Base-by-base conservation (phyloP, 1,284 basidiomycete species). In the Pascua sp. region DNA sequence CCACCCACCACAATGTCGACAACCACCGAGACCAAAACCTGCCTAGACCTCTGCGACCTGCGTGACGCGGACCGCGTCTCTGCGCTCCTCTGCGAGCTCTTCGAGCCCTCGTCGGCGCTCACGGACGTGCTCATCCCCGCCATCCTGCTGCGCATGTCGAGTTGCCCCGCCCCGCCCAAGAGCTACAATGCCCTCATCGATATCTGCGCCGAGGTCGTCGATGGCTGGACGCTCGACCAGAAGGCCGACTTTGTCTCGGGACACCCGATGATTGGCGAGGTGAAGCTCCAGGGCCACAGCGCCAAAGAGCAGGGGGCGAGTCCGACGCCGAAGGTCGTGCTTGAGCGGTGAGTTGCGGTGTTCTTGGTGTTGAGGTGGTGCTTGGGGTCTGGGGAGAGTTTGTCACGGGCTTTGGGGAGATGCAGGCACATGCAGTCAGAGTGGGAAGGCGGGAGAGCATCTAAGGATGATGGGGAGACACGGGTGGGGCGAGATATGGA, bases 261-360 rank as follows among this genome's bases (percentile, higher is more conserved):
- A 1, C 92, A 95, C 77, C 92, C 92, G 43, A 82, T 91, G 60
- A 94, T 95, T 50, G 91, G 92, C 32, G 90, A 90, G 75, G 85
- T 85, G 37, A 64, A 62, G 18, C 80, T 94, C 15, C 89, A 87
- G 2, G 81, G 75, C 43, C 78, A 90, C 49, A 91, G 89, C 73
- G 83, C 84, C 24, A 85, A 82, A 47, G 91, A 95, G 72, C 91
- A 95, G 76, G 85, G 85, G 5, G 52, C 50, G 15, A 32, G 61
- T 50, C 17, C 59, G 57, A 74, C 76, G 15, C 62, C 67, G 7
- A 46, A 60, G 17, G 66, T 75, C 9, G 71, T 78, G 0, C 61
- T 76, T 11, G 63, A 63, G 17, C 62, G 74, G 74, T 75, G 42
- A 51, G 72, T 66, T 12, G 3, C 13, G 12, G 16, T 8, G 5